Evolutionary conservation across 495 filamentous ascomycete genomes (phyloP), one percentile per base, ranked within the genome.

Genomic region (Xylaria cubensis): DNA sequence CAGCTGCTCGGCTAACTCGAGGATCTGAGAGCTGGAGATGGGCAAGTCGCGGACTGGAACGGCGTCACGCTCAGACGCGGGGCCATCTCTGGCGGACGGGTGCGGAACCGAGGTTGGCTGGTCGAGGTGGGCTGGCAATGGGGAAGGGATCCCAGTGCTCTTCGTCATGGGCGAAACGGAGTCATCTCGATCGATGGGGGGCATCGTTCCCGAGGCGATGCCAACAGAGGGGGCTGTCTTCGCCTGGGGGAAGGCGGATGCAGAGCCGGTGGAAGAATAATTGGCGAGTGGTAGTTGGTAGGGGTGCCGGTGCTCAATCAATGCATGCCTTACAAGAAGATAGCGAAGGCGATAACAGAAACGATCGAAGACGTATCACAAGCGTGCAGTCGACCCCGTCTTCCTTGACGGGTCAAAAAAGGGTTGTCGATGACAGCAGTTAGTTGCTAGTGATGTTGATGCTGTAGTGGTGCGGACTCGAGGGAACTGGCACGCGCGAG

Each of bases 91-190:
- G 46, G 36, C 19, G 5, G 46, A 24, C 19, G 39, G 44, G 41
- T 55, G 26, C 26, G 72, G 61, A n/a, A 39, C 12, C 61, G 71
- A 51, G 50, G 74, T 39, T 46, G 72, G 51, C 10, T 72, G 59
- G 74, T 77, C 73, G 29, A 66, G 41, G 44, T 67, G 73, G 53
- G 71, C 58, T 13, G 70, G 39, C 24, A 46, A 32, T 34, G 73
- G 73, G 39, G 77, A 71, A 19, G 71, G 50, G 44, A 64, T 68
- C 15, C 67, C 72, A 71, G 78, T 69, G 66, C 56, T 81, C 55
- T 62, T 73, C 26, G 77, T 75, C 70, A 73, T 76, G 15, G 81
- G 79, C 53, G 78, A 78, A 44, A 80, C 62, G 7, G 77, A 77
- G 51, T 78, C 79, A 68, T 80, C 77, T 39, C 74, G 75, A 63